phyloP scores from a whole-genome alignment of 2,329 filamentous ascomycete genomes.

The Diaporthe sp. region DNA sequence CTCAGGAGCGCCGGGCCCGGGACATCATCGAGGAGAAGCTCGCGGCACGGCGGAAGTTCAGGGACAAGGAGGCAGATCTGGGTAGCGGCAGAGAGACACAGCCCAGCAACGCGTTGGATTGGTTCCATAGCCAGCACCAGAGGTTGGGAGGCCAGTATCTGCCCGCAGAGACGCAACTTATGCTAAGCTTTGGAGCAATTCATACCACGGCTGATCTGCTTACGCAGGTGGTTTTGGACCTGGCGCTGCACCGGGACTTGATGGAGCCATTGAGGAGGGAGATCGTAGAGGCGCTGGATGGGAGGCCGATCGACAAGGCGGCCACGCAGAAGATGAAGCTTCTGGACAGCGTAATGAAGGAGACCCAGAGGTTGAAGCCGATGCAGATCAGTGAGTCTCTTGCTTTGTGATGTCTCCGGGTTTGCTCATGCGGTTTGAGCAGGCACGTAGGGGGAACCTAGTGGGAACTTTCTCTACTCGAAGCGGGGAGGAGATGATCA shows the following conservation, averaged over 20 bases:
- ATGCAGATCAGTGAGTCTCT: slow-evolving; percentile 4
- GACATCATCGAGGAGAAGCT: slow-evolving; percentile 32
- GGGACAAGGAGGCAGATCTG: slow-evolving; percentile 38
- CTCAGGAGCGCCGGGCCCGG: not conserved
- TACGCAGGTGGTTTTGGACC: slow-evolving; percentile 51
- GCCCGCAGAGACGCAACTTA: slow-evolving; percentile 47
- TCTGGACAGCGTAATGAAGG: slow-evolving; percentile 54
- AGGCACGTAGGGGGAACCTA: not conserved
- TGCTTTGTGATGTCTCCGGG: not conserved
- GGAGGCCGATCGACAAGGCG: slow-evolving; percentile 46
- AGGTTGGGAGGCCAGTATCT: slow-evolving; percentile 43
- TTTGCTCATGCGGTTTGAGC: not conserved
- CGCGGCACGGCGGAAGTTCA: slow-evolving; percentile 46
- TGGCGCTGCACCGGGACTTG: slow-evolving; percentile 52
- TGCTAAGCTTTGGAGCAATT: slow-evolving; percentile 50
- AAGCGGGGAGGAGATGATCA: not conserved
- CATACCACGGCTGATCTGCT: slow-evolving; percentile 53
- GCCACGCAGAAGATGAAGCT: slow-evolving; percentile 50
- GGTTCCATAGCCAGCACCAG: slow-evolving; percentile 50
- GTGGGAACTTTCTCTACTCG: not conserved
- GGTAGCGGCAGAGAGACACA: slow-evolving; percentile 8
- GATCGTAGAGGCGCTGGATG: not conserved
- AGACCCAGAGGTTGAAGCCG: slow-evolving; percentile 45
- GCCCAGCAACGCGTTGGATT: slow-evolving; percentile 42
- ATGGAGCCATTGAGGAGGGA: slow-evolving; percentile 45